Conservation (phyloP, 208 protist species). For the Acanthamoeba culbertsoni region DNA sequence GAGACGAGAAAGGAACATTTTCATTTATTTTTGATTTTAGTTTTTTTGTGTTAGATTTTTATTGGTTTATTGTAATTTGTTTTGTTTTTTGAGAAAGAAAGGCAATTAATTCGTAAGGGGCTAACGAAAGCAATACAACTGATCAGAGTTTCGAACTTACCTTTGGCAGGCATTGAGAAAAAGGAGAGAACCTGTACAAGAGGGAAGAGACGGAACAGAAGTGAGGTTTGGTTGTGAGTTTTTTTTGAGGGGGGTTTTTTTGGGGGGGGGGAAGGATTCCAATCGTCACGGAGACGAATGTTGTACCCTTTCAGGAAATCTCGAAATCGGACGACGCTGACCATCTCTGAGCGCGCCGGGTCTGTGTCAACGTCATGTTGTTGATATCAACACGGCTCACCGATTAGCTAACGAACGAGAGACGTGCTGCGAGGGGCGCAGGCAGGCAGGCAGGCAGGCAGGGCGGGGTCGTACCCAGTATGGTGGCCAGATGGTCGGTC, state of each 20-base stretch:
- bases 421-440: background rate
- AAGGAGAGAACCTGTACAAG: slow-evolving; percentile 20
- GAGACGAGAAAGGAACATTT: background rate
- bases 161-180: background rate
- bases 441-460: background rate
- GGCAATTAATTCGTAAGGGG: background rate
- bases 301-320: slow-evolving; percentile 57
- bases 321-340: slow-evolving; percentile 46
- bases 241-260: too few species aligned
- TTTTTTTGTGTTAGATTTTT: too few species aligned
- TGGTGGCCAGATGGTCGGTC: background rate
- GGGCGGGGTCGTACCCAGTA: background rate
- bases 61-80: too few species aligned
- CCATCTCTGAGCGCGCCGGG: slow-evolving; percentile 26
- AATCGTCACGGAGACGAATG: too few species aligned
- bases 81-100: too few species aligned
- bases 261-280: too few species aligned
- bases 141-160: background rate
- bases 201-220: too few species aligned
- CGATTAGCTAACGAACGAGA: background rate
- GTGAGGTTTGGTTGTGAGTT: too few species aligned
- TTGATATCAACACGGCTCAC: background rate
- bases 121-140: background rate
- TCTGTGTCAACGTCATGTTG: too few species aligned
- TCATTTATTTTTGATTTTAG: too few species aligned